Conservation (phyloP, 1,284 basidiomycete species). For the Trichosporon coremiiforme region DNA sequence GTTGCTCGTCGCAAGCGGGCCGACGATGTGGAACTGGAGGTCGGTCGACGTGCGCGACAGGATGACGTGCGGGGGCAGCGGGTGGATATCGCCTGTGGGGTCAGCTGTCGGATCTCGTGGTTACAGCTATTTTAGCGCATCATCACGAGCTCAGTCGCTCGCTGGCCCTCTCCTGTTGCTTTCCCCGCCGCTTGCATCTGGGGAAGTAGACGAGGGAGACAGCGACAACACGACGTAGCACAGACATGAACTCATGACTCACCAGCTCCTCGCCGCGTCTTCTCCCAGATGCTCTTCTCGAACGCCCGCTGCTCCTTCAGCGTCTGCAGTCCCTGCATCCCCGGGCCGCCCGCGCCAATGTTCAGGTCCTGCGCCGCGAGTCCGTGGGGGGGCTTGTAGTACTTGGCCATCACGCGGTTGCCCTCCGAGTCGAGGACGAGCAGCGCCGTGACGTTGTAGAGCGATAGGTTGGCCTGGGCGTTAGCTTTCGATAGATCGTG, state of each 20-base stretch:
- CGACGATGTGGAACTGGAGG: slow-evolving; percentile 92
- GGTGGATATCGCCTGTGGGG: slow-evolving; percentile 82
- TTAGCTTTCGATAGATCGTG: not conserved
- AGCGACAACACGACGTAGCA: not conserved
- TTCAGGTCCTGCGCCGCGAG: slow-evolving; percentile 59
- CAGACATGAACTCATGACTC: slow-evolving; percentile 45
- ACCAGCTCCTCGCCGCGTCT: slow-evolving; percentile 90
- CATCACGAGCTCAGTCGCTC: no score
- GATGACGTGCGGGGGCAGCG: slow-evolving; percentile 83
- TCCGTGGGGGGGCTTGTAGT: slow-evolving; percentile 68
- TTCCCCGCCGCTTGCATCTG: not conserved
- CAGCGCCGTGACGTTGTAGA: slow-evolving; percentile 84
- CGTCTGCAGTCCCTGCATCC: slow-evolving; percentile 58
- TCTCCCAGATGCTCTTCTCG: slow-evolving; percentile 93
- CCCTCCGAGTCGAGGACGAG: slow-evolving; percentile 92
- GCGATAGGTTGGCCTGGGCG: slow-evolving; percentile 69
- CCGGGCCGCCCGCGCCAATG: slow-evolving; percentile 49
- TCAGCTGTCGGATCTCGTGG: not conserved
- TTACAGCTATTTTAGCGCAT: no score
- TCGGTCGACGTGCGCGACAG: slow-evolving; percentile 94
- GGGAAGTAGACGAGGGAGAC: slow-evolving; percentile 8
- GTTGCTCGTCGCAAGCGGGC: slow-evolving; percentile 79
- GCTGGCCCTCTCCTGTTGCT: no score
- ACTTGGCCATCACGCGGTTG: slow-evolving; percentile 91
- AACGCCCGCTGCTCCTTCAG: slow-evolving; percentile 93